These are phyloP conservation scores for Mycena vulgaris DNA, from an alignment of 768 basidiomycete species.

Conservation along the genomic window DNA sequence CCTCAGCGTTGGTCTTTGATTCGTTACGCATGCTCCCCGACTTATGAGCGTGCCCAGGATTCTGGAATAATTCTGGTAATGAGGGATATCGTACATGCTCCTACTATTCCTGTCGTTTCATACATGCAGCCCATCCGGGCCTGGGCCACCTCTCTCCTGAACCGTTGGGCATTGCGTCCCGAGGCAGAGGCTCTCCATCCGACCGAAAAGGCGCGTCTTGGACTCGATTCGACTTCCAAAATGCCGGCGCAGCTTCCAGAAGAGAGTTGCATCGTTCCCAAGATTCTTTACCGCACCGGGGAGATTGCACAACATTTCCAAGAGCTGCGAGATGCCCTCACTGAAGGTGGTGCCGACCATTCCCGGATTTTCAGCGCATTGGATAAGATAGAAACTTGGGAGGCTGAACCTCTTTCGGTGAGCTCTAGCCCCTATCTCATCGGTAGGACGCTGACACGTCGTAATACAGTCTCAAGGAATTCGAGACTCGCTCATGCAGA, in stretches of 20 bases:
- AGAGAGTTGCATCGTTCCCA: neutral
- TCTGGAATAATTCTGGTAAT: slow-evolving; percentile 26
- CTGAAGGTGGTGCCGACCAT: neutral
- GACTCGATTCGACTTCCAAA: slow-evolving; percentile 7
- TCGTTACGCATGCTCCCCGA: neutral
- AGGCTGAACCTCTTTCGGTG: slow-evolving; percentile 20
- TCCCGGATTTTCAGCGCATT: slow-evolving; percentile 21
- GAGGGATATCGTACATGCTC: slow-evolving; percentile 20
- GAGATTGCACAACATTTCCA: slow-evolving; percentile 22
- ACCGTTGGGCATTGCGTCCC: slow-evolving; percentile 15
- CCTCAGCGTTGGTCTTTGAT: slow-evolving; percentile 7
- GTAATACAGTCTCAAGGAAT: slow-evolving; percentile 8
- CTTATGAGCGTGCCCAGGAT: neutral
- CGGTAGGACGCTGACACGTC: neutral
- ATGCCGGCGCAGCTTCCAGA: slow-evolving; percentile 3
- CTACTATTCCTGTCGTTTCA: slow-evolving; percentile 23
- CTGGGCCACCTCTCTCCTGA: slow-evolving; percentile 16
- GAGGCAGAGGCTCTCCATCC: slow-evolving; percentile 2
- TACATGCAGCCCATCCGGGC: slow-evolving; percentile 21
- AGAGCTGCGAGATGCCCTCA: slow-evolving; percentile 19
- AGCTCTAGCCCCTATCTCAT: neutral
- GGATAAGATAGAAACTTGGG: slow-evolving; percentile 24
- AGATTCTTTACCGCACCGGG: slow-evolving; percentile 13
- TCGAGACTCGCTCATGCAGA: neutral
- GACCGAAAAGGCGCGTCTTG: slow-evolving; percentile 22